A percentile compares a stretch with the other conserved stretches of the same genome.
Evolutionary conservation across 129 eudicot genomes (phyloP).

Genomic region (Pseudognaphalium luteoalbum): DNA sequence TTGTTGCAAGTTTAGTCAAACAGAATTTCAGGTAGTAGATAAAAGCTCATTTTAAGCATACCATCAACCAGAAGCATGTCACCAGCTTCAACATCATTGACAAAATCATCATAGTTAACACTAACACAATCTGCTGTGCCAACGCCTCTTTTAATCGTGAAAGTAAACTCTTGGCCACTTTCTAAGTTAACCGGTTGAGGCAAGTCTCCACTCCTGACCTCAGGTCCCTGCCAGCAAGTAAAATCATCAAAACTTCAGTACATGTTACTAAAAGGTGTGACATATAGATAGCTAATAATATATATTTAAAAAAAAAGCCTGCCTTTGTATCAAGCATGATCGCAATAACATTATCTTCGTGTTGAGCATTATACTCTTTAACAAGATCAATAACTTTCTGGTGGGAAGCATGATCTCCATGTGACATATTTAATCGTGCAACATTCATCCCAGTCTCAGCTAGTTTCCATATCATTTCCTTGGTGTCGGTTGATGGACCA

Average conservation of each 20-base stretch:
- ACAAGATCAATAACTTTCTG: constrained; percentile 94
- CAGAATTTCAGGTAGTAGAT: background rate
- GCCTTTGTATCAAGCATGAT: constrained; percentile 99
- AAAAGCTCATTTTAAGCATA: constrained; percentile 29
- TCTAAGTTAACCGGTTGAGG: constrained; percentile 79
- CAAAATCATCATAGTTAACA: constrained; percentile 96
- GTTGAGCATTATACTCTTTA: constrained; percentile 88
- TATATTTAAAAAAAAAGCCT: constrained; percentile 28
- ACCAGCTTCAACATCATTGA: constrained; percentile 94
- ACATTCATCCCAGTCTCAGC: constrained; percentile 99
- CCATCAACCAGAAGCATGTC: constrained; percentile 99
- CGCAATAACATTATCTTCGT: constrained; percentile 89
- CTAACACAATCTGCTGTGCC: constrained; percentile 93
- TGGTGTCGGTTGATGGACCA: constrained; percentile 94
- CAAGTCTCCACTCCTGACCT: constrained; percentile 96
- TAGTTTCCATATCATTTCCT: constrained; percentile 98
- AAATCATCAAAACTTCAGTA: constrained; percentile 18
- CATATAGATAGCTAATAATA: background rate
- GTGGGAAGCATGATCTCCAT: constrained; percentile 97
- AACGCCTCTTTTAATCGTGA: constrained; percentile 94
- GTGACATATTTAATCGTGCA: constrained; percentile 95
- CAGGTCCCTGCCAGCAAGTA: constrained; percentile 69
- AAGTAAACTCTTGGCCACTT: constrained; percentile 90
- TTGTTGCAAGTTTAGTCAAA: background rate
- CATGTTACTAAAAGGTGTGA: background rate